Percentiles rank a stretch among this genome's conserved stretches.
phyloP scores from a whole-genome alignment of 2,329 filamentous ascomycete genomes.

The Stemphylium beticola region DNA sequence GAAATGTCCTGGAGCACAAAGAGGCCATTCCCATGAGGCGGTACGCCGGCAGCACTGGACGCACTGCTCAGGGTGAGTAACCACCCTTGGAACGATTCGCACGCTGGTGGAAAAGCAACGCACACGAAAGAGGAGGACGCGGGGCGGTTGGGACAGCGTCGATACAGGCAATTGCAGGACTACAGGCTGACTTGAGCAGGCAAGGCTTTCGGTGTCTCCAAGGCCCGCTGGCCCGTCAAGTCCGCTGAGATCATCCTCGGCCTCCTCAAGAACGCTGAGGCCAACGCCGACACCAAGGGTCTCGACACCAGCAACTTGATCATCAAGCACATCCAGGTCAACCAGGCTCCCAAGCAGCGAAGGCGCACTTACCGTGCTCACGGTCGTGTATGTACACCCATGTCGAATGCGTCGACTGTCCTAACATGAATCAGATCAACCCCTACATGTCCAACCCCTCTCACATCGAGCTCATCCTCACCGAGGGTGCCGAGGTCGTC shows the following conservation, averaged over 20 bases:
- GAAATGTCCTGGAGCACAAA: constrained; percentile 96
- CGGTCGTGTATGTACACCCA: constrained; percentile 83
- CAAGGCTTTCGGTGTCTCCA: constrained; percentile 98
- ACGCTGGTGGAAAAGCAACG: constrained; percentile 1
- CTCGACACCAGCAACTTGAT: constrained; percentile 89
- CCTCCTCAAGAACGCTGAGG: constrained; percentile 69
- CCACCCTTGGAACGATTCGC: constrained; percentile 10
- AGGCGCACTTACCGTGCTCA: constrained; percentile 99
- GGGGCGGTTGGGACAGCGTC: not conserved
- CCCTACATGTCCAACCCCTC: constrained; percentile 99
- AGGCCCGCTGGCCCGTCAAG: constrained; percentile 99
- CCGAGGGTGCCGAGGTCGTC: constrained; percentile 94
- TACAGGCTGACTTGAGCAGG: constrained; percentile 61
- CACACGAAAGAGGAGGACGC: not conserved
- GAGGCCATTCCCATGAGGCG: constrained; percentile 98
- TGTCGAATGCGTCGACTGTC: not conserved
- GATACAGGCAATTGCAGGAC: constrained; percentile 10
- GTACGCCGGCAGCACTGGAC: constrained; percentile 94
- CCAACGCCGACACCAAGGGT: constrained; percentile 56
- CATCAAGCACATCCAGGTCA: constrained; percentile 99
- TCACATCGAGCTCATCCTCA: constrained; percentile 99
- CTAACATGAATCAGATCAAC: constrained; percentile 76
- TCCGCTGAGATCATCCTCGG: constrained; percentile 97
- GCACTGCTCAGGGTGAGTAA: constrained; percentile 93
- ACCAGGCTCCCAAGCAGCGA: constrained; percentile 99